phyloP scores from a whole-genome alignment of 225 moss, liverwort and hornwort genomes.

The Polytrichum formosum region DNA sequence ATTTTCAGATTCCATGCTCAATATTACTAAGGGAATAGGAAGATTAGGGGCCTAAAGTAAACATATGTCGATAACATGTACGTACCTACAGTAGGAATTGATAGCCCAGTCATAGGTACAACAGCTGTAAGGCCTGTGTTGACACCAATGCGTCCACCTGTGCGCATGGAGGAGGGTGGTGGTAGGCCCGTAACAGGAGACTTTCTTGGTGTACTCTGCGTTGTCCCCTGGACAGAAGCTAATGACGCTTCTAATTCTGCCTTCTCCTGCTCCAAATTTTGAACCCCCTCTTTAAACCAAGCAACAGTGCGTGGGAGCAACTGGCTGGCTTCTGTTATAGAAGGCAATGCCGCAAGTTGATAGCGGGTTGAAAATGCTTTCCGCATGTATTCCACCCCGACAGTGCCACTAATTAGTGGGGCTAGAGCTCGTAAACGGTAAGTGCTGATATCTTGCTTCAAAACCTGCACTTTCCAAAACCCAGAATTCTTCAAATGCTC shows the following conservation, averaged over 20 bases:
- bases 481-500: neutral
- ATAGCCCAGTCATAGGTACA: conserved; percentile 24
- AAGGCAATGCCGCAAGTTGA: conserved; percentile 35
- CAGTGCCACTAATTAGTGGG: conserved; percentile 80
- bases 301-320: conserved; percentile 63
- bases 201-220: conserved; percentile 14
- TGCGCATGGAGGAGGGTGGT: conserved; percentile 86
- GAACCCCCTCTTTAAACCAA: conserved; percentile 68
- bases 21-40: neutral
- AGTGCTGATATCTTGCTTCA: conserved; percentile 90
- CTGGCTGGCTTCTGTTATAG: conserved; percentile 40
- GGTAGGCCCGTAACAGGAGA: conserved; percentile 40
- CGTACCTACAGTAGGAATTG: conserved; percentile 33
- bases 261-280: conserved; percentile 60
- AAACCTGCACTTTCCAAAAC: conserved; percentile 39
- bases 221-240: conserved; percentile 39
- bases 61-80: neutral
- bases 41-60: neutral
- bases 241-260: conserved; percentile 61
- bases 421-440: conserved; percentile 76
- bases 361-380: conserved; percentile 73
- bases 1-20: conserved; percentile 7
- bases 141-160: conserved; percentile 77
- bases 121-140: conserved; percentile 34
- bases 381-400: conserved; percentile 83